These are phyloP conservation scores for Plenodomus biglobosus DNA, from an alignment of 2,329 filamentous ascomycete species.

Conservation along the genomic window DNA sequence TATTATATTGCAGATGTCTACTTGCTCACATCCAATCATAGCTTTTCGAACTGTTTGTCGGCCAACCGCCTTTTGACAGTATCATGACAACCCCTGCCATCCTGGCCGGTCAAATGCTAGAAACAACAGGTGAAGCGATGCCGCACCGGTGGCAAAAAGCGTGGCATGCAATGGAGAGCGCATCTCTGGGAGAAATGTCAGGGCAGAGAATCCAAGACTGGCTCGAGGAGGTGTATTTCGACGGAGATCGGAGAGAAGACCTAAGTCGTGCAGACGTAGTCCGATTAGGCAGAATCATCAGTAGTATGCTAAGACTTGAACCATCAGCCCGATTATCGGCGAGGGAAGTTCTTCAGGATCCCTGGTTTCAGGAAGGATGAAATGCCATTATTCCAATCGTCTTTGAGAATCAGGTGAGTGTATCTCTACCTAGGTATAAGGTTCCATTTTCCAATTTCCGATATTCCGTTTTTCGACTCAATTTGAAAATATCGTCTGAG, in stretches of 20 bases:
- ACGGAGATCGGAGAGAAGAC: conserved; percentile 23
- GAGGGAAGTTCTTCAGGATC: conserved; percentile 16
- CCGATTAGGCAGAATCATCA: conserved; percentile 14
- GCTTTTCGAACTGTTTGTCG: conserved; percentile 46
- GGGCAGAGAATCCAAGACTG: conserved; percentile 38
- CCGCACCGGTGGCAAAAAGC: conserved; percentile 38
- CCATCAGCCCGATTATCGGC: conserved; percentile 20
- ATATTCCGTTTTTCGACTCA: too few species aligned
- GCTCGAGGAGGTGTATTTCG: conserved; percentile 46
- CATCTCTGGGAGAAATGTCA: conserved; percentile 10
- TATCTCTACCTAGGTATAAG: too few species aligned
- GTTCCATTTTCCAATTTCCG: background rate
- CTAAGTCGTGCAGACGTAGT: conserved; percentile 22
- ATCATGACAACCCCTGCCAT: conserved; percentile 38
- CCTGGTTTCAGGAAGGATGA: conserved; percentile 18
- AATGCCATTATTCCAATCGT: conserved; percentile 1
- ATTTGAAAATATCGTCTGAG: too few species aligned
- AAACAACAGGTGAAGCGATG: conserved; percentile 38
- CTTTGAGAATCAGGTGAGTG: too few species aligned
- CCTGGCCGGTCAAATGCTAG: conserved; percentile 43
- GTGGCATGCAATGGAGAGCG: conserved; percentile 31
- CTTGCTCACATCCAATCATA: conserved; percentile 12
- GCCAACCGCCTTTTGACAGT: conserved; percentile 45
- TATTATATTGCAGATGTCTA: conserved; percentile 10
- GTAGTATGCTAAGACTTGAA: conserved; percentile 21